phyloP scores from a whole-genome alignment of 23 red algal genomes.

The Gracilaria gracilis region DNA sequence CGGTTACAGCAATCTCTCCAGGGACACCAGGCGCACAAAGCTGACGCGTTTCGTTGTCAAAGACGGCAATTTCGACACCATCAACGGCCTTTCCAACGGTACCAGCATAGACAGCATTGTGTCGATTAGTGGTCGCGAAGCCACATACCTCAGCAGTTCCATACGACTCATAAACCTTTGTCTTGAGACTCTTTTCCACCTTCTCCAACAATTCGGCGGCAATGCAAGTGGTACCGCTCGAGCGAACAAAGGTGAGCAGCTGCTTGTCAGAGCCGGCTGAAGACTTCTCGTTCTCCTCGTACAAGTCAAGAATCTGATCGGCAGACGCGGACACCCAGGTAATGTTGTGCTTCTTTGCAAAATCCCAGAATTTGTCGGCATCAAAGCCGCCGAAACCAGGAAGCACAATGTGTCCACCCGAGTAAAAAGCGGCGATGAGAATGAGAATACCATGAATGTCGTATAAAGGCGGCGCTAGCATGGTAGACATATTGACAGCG shows the following conservation, averaged over 20 bases:
- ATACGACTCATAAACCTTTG: slow-evolving; percentile 74
- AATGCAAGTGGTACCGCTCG: slow-evolving; percentile 40
- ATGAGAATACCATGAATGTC: slow-evolving; percentile 82
- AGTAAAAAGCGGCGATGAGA: slow-evolving; percentile 77
- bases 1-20: slow-evolving; percentile 74
- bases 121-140: slow-evolving; percentile 67
- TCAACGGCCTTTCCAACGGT: slow-evolving; percentile 68
- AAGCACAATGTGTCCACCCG: slow-evolving; percentile 80
- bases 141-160: slow-evolving; percentile 81
- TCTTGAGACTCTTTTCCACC: slow-evolving; percentile 58
- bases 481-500: slow-evolving; percentile 61
- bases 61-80: slow-evolving; percentile 64
- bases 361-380: slow-evolving; percentile 75
- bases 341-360: slow-evolving; percentile 72
- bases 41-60: slow-evolving; percentile 56
- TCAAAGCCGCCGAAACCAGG: slow-evolving; percentile 74
- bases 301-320: slow-evolving; percentile 71
- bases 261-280: slow-evolving; percentile 6
- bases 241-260: slow-evolving; percentile 79
- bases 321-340: slow-evolving; percentile 67
- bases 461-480: slow-evolving; percentile 66
- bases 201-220: slow-evolving; percentile 50
- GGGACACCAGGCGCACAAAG: slow-evolving; percentile 27
- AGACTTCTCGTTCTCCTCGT: slow-evolving; percentile 58
- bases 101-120: not conserved